phyloP scores from a whole-genome alignment of 2,329 filamentous ascomycete genomes.

The Scytalidium sp. region DNA sequence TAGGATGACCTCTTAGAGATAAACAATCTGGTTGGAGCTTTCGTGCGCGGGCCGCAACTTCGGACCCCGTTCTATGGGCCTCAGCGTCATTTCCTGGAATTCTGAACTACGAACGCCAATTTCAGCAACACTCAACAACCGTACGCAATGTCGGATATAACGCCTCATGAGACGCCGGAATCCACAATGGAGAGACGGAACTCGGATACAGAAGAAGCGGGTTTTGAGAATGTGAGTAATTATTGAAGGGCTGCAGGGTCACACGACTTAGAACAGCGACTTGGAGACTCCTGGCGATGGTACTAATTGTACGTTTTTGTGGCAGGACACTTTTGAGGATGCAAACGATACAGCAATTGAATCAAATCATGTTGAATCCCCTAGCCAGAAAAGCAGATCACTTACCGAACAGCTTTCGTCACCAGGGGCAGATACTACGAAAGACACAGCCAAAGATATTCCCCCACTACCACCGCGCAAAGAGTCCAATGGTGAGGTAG shows the following conservation, averaged over 20 bases:
- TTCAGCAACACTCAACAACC: neutral
- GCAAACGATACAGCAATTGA: conserved; percentile 55
- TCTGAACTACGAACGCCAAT: neutral
- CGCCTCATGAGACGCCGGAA: conserved; percentile 11
- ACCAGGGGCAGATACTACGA: conserved; percentile 16
- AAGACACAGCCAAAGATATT: conserved; percentile 25
- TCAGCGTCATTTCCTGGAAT: conserved; percentile 6
- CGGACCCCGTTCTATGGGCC: conserved; percentile 13
- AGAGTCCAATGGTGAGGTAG: conserved; percentile 25
- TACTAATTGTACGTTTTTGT: conserved; percentile 7
- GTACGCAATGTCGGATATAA: conserved; percentile 5
- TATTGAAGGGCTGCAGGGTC: conserved; percentile 7
- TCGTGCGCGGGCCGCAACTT: conserved; percentile 2
- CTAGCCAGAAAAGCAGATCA: conserved; percentile 22
- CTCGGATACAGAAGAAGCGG: conserved; percentile 12
- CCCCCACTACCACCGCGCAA: conserved; percentile 16
- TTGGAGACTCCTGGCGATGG: conserved; percentile 3
- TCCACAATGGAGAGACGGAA: conserved; percentile 7
- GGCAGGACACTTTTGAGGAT: conserved; percentile 79
- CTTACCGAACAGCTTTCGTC: conserved; percentile 38
- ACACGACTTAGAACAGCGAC: conserved; percentile 14
- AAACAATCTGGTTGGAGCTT: neutral
- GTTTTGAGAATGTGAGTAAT: conserved; percentile 16
- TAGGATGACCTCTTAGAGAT: neutral
- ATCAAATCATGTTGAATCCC: conserved; percentile 11